Percentiles rank a stretch among this genome's conserved stretches.
Conservation (phyloP, 2,329 filamentous ascomycete species). For the Mycosphaerella arachidis region DNA sequence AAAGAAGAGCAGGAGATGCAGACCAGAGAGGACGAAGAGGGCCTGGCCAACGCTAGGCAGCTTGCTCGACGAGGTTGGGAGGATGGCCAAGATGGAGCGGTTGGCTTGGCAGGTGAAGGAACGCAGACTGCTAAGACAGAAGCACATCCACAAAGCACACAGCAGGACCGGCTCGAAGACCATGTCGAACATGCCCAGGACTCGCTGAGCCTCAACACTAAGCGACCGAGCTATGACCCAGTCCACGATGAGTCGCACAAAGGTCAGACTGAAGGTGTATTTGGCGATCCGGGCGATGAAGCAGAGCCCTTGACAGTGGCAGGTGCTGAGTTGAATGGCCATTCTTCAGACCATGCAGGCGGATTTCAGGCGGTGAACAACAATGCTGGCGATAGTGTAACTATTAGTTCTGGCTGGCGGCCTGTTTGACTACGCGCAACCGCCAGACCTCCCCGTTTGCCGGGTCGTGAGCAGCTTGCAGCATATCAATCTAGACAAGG, state of each 20-base stretch:
- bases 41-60: slow-evolving; percentile 29
- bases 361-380: slow-evolving; percentile 20
- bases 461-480: slow-evolving; percentile 1
- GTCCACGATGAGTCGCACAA: slow-evolving; percentile 10
- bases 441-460: not conserved
- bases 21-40: slow-evolving; percentile 29
- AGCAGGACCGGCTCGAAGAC: not conserved
- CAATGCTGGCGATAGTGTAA: not conserved
- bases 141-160: not conserved
- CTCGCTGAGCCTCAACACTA: not conserved
- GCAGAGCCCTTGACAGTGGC: not conserved
- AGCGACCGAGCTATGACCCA: slow-evolving; percentile 10
- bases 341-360: slow-evolving; percentile 4
- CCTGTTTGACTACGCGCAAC: not conserved
- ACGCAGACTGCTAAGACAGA: not conserved
- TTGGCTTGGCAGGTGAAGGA: not conserved
- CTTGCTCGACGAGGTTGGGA: slow-evolving; percentile 30
- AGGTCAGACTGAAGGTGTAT: not conserved
- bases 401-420: slow-evolving; percentile 4
- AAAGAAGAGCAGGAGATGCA: slow-evolving; percentile 30
- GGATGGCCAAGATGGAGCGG: slow-evolving; percentile 9
- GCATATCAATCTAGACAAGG: slow-evolving; percentile 2
- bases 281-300: not conserved
- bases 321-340: slow-evolving; percentile 1
- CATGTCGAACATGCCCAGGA: not conserved